Evolutionary conservation across 2,329 filamentous ascomycete species (phyloP), one percentile per base, ranked within the genome.

Genomic region (Elsinoe ampelina): DNA sequence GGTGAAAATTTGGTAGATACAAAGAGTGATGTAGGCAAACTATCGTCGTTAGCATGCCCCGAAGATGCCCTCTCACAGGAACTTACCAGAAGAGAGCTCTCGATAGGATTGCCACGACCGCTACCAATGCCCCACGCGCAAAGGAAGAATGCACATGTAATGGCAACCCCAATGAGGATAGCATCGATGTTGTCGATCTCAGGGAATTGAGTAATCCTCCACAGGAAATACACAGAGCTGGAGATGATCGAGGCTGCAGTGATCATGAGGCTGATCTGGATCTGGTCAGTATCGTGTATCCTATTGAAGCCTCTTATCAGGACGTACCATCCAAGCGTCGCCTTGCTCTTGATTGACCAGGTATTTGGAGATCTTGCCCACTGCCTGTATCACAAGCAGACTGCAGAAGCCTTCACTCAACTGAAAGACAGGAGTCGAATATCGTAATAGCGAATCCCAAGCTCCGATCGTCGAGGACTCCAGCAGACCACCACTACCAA

Each of bases 1-100:
- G 65, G 93, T 98, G 72, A 97, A 97, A 71, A 97, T 97, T 72
- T 98, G 93, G 74, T 97, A 98, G 67, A 97, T 87, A 75, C 92
- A 97, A 61, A 98, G 84, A n/a, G 95, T 93, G 60, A 96, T 83
- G 72, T 98, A 98, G 66, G 93, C 92, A 68, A 98, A 97, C 71
- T 75, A 50, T 64, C 17, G 39, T 11, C 15, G 47, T 50, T 47
- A 58, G 22, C 39, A 42, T 34, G 13, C 13, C n/a, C 17, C 26
- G 55, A 65, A 58, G 15, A 39, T n/a, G 36, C 41, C 11, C 13
- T 38, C 5, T 15, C 2, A 8, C 3, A 11, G 19, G 63, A 8
- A 5, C 71, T 54, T 70, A 75, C 73, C 26, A 98, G 80, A 10
- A 98, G 77, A 19, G 92, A 95, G 63, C 89, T 95, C 73, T 98